A percentile compares a stretch with the other conserved stretches of the same genome.
Evolutionary conservation across 345 rosid species (phyloP).

Genomic region (Carallia pectinifolia): DNA sequence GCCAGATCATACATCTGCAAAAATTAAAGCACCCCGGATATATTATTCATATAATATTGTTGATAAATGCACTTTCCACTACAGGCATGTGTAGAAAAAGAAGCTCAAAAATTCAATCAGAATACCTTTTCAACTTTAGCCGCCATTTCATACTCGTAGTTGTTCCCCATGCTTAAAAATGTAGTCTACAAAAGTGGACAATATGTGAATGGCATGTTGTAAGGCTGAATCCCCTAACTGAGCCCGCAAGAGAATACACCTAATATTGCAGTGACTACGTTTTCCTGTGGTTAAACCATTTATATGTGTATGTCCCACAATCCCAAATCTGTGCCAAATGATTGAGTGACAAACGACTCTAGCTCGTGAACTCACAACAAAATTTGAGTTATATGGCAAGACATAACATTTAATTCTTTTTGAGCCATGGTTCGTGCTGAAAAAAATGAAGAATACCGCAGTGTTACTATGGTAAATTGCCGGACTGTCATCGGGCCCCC

Average conservation of each 20-base stretch:
- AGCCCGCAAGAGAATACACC: no score
- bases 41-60: slow-evolving; percentile 19
- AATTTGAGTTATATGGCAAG: background rate
- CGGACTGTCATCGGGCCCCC: slow-evolving; percentile 97
- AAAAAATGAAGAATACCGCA: slow-evolving; percentile 57
- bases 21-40: slow-evolving; percentile 5
- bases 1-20: slow-evolving; percentile 79
- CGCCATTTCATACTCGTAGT: slow-evolving; percentile 81
- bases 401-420: background rate
- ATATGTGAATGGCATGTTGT: background rate
- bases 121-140: slow-evolving; percentile 82
- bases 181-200: slow-evolving; percentile 44
- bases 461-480: slow-evolving; percentile 70
- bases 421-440: background rate
- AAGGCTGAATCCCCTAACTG: background rate
- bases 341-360: background rate
- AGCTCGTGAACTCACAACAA: slow-evolving; percentile 1
- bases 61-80: background rate
- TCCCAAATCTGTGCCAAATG: background rate
- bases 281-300: no score
- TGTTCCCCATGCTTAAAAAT: slow-evolving; percentile 84
- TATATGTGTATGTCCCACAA: background rate
- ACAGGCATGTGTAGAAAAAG: background rate
- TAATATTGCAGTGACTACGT: no score
- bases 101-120: slow-evolving; percentile 1